phyloP scores from a whole-genome alignment of 1,139 yeast species.

The Hyphopichia khmerensis region DNA sequence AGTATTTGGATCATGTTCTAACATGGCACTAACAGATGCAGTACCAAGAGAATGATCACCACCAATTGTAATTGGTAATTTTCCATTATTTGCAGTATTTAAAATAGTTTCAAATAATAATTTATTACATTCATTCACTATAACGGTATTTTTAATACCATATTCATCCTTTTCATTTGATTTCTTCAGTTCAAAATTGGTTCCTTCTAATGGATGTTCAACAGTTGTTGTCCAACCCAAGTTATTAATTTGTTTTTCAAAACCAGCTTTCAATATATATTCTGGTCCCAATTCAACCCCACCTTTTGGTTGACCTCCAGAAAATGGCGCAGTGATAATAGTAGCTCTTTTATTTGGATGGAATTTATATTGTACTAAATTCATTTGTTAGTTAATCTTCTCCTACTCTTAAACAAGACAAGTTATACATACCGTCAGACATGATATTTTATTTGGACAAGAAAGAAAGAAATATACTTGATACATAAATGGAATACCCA shows the following conservation, averaged over 20 bases:
- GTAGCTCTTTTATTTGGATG: constrained; percentile 56
- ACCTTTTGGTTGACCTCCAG: constrained; percentile 94
- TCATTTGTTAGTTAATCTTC: too few species aligned
- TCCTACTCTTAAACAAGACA: too few species aligned
- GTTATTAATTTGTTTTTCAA: constrained; percentile 56
- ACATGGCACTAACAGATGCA: constrained; percentile 86
- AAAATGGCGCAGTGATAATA: constrained; percentile 81
- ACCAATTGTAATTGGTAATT: constrained; percentile 82
- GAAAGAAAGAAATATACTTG: constrained; percentile 1
- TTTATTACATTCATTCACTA: constrained; percentile 74
- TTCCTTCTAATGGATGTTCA: constrained; percentile 55
- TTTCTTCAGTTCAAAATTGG: constrained; percentile 42
- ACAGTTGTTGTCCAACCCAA: constrained; percentile 73
- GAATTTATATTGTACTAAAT: constrained; percentile 43
- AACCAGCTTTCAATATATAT: constrained; percentile 69
- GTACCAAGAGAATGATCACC: constrained; percentile 98
- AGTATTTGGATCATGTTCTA: constrained; percentile 79
- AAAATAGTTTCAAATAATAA: constrained; percentile 62
- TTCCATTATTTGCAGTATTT: constrained; percentile 45
- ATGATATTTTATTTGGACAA: neutral
- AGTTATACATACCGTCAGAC: constrained; percentile 5
- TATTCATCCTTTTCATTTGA: constrained; percentile 45
- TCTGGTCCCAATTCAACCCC: constrained; percentile 97
- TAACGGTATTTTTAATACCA: constrained; percentile 70
- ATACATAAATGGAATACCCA: too few species aligned